phyloP scores from a whole-genome alignment of 768 basidiomycete species.

The Pleurotus tuoliensis region DNA sequence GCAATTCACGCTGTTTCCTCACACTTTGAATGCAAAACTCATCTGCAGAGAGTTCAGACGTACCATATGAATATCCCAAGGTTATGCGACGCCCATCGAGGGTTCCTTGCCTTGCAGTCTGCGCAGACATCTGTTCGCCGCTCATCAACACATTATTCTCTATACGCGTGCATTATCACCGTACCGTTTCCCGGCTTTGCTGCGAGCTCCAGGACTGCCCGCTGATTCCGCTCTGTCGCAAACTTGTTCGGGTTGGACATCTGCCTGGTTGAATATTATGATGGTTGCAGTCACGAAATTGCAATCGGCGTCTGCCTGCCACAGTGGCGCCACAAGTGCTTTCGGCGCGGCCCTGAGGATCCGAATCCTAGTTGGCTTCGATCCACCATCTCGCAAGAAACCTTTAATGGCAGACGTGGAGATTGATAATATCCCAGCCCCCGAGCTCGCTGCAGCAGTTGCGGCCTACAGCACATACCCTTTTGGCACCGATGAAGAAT shows the following conservation, averaged over 20 bases:
- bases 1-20: constrained; percentile 63
- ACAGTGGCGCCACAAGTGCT: background rate
- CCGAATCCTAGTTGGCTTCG: no score
- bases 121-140: constrained; percentile 73
- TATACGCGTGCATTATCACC: background rate
- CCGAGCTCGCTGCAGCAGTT: background rate
- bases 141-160: constrained; percentile 13
- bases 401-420: background rate
- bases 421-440: background rate
- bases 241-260: constrained; percentile 52
- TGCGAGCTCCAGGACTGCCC: constrained; percentile 63
- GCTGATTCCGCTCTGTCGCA: constrained; percentile 60
- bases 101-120: constrained; percentile 84
- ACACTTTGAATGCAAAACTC: background rate
- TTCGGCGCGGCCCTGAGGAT: no score
- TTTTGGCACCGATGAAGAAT: constrained; percentile 54
- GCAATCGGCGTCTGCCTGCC: background rate
- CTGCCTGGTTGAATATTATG: constrained; percentile 6
- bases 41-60: constrained; percentile 11
- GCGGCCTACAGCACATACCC: constrained; percentile 39
- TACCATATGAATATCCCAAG: constrained; percentile 89
- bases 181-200: constrained; percentile 77
- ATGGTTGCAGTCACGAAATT: background rate
- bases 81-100: constrained; percentile 88
- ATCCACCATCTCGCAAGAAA: background rate